Base-by-base conservation (phyloP, 768 basidiomycete genomes). In the Chlorophyllum brunneum region DNA sequence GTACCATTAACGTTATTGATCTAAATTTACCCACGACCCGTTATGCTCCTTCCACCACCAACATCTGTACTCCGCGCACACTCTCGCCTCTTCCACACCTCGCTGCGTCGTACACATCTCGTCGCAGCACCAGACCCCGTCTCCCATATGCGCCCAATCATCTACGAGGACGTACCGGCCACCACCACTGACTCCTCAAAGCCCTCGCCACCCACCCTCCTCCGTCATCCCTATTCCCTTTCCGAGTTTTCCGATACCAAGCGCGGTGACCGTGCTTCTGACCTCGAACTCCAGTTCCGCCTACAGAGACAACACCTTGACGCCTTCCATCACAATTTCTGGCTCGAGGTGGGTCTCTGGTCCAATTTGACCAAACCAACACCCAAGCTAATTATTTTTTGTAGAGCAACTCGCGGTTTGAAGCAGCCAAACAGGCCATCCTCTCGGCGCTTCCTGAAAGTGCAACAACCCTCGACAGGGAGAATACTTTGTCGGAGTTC, bases 321-420 rank as follows among this genome's bases (percentile, higher is more conserved):
- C 60, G 73, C 80, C 20, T 83, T 87, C 61, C 85, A 91, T 55
- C 85, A 92, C 50, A 68, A 74, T 15, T 93, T 90, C 64, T 93
- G 91, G 91, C 67, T 80, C 48, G 84, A 92, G 48, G 91, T 92
- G 63, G 58, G 87, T 76, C n/a, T 10, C 31, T 2, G n/a, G 20
- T 33, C 30, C 22, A 24, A 4, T 5, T 16, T 60, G n/a, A 10
- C 20, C 27, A 26, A 29, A 45, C 20, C 18, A 27, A 33, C 38
- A 39, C 16, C 29, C 9, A n/a, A 40, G 30, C 34, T 29, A 27
- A 36, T 50, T 56, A 23, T 41, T 30, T 29, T 54, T n/a, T 26
- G 6, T 59, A 93, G 91, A 88, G 80, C 63, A 93, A 93, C 63
- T 72, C 76, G 8, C 83, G 90, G n/a, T 92, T 91, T 63, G 82